Conservation (phyloP, 805 yeast genomes). For the Kodamaea jinghongensis region DNA sequence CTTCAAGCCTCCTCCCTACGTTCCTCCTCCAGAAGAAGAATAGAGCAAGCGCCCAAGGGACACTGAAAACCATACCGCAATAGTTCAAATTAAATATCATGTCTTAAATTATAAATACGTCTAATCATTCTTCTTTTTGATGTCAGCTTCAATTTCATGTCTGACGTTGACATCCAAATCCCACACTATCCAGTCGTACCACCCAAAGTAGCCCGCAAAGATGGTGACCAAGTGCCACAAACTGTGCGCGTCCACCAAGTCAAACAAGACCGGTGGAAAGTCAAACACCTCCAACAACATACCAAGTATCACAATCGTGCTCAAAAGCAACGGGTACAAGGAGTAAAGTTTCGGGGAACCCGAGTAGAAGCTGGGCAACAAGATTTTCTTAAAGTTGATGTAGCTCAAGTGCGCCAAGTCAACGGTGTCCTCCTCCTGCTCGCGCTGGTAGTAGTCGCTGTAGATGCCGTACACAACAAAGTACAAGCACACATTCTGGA, state of each 20-base stretch:
- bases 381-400: slow-evolving; percentile 17
- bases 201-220: slow-evolving; percentile 35
- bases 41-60: slow-evolving; percentile 11
- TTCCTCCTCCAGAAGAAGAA: slow-evolving; percentile 40
- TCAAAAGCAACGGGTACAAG: slow-evolving; percentile 37
- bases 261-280: slow-evolving; percentile 64
- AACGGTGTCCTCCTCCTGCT: slow-evolving; percentile 14
- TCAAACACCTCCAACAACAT: slow-evolving; percentile 92
- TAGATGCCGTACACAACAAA: slow-evolving; percentile 27
- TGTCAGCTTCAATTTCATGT: slow-evolving; percentile 4
- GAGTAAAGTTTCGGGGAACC: slow-evolving; percentile 38
- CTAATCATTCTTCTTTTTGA: slow-evolving; percentile 5
- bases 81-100: too few relatives aligned
- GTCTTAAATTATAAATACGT: neutral
- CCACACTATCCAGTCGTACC: slow-evolving; percentile 48
- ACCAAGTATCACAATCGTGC: slow-evolving; percentile 55
- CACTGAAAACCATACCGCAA: neutral
- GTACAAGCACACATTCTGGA: slow-evolving; percentile 55
- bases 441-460: slow-evolving; percentile 27
- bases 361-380: slow-evolving; percentile 30
- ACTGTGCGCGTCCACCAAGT: slow-evolving; percentile 85
- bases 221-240: slow-evolving; percentile 92
- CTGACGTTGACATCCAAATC: slow-evolving; percentile 35
- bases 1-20: slow-evolving; percentile 71
- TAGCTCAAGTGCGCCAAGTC: slow-evolving; percentile 28